These are phyloP conservation scores for Lactarius pseudohatsudake DNA, from an alignment of 768 basidiomycete species.

Conservation along the genomic window DNA sequence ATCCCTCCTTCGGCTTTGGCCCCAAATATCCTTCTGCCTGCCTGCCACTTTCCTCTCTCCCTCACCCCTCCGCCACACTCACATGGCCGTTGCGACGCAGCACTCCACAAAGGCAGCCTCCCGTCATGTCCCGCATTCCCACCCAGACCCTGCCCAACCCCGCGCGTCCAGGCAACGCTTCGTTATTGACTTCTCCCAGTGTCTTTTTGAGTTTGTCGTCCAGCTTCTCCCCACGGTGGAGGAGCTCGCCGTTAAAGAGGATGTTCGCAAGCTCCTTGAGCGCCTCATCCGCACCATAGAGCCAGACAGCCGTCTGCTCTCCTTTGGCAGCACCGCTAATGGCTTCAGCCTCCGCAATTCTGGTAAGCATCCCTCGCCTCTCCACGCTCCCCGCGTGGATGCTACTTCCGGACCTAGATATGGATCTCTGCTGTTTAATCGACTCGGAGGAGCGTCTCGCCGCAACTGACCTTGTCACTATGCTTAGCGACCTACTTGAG, in stretches of 20 bases:
- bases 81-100: conserved; percentile 26
- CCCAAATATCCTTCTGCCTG: background rate
- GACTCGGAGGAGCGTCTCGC: conserved; percentile 78
- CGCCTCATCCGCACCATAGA: conserved; percentile 94
- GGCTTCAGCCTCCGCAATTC: conserved; percentile 97
- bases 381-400: background rate
- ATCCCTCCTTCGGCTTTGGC: background rate
- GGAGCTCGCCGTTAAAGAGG: conserved; percentile 93
- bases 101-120: conserved; percentile 16
- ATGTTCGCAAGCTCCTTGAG: conserved; percentile 92
- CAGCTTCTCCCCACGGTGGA: conserved; percentile 87
- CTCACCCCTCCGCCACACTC: background rate
- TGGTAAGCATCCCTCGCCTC: conserved; percentile 46
- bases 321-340: conserved; percentile 96
- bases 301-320: conserved; percentile 83
- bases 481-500: conserved; percentile 91
- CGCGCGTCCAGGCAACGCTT: conserved; percentile 59
- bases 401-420: conserved; percentile 55
- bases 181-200: conserved; percentile 80
- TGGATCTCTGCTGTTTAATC: conserved; percentile 98
- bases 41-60: background rate
- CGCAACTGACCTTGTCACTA: conserved; percentile 88
- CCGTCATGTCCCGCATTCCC: conserved; percentile 21
- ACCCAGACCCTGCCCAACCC: conserved; percentile 19
- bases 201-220: conserved; percentile 90